Percentiles rank a stretch among this genome's conserved stretches.
Conservation (phyloP, 352 stramenopile species). For the Phytophthora lateralis region DNA sequence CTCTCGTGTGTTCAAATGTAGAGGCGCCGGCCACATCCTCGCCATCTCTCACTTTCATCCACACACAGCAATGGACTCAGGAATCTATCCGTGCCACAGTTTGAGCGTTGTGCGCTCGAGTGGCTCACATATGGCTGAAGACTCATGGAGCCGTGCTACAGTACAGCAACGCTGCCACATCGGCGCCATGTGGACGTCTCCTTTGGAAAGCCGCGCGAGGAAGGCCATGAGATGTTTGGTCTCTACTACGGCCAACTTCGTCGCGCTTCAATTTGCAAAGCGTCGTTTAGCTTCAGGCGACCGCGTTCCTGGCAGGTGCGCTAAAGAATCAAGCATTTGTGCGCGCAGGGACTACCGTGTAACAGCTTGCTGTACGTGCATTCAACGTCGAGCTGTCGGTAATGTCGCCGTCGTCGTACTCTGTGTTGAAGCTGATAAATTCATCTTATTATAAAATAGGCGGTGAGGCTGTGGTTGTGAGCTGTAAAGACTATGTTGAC, state of each 20-base stretch:
- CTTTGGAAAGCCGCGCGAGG: slow-evolving; percentile 25
- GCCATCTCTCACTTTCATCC: slow-evolving; percentile 27
- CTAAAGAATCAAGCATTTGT: slow-evolving; percentile 8
- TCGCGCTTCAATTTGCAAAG: slow-evolving; percentile 11
- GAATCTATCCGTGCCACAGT: slow-evolving; percentile 18
- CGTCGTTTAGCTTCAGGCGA: neutral
- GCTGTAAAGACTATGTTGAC: no score
- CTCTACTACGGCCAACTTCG: slow-evolving; percentile 19
- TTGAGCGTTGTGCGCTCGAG: slow-evolving; percentile 16
- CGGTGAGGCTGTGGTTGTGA: no score
- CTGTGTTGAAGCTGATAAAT: no score
- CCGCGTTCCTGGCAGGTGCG: neutral
- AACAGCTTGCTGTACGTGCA: neutral
- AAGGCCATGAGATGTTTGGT: slow-evolving; percentile 17
- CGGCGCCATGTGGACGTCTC: slow-evolving; percentile 17
- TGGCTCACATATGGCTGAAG: slow-evolving; percentile 12
- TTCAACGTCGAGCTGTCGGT: neutral
- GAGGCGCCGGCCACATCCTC: slow-evolving; percentile 25
- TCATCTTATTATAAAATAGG: no score
- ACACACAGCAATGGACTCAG: slow-evolving; percentile 22
- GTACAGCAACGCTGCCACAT: slow-evolving; percentile 12
- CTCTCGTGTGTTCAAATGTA: slow-evolving; percentile 17
- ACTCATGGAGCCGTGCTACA: neutral
- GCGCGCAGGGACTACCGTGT: neutral
- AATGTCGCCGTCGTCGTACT: no score